Conservation (phyloP, 306 rosid genomes). For the Prunus mira region DNA sequence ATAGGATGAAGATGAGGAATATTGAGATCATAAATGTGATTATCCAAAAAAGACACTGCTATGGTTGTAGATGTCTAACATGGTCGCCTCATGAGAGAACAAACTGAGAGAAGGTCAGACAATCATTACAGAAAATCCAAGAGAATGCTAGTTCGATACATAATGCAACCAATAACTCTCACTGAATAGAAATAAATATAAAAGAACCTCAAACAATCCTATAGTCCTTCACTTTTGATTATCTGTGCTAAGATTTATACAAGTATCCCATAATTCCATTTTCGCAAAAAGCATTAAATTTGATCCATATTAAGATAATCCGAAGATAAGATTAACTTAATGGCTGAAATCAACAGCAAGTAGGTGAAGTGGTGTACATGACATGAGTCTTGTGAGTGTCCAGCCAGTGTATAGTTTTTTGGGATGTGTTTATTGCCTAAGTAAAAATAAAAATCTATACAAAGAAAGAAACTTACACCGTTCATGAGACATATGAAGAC, state of each 20-base stretch:
- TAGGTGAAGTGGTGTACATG: neutral
- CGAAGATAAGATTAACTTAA: neutral
- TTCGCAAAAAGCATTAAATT: neutral
- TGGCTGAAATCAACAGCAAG: neutral
- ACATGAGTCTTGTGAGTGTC: neutral
- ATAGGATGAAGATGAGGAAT: neutral
- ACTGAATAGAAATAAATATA: neutral
- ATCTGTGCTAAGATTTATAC: neutral
- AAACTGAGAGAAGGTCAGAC: neutral
- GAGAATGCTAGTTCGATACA: neutral
- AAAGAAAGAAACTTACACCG: conserved; percentile 55
- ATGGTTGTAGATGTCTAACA: neutral
- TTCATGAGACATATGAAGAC: conserved; percentile 80
- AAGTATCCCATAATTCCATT: neutral
- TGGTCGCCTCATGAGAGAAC: neutral
- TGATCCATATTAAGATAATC: neutral
- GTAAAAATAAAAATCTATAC: neutral
- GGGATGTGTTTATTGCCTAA: neutral
- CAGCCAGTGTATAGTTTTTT: neutral
- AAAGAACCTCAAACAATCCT: neutral
- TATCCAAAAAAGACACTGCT: neutral
- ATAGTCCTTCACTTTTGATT: neutral
- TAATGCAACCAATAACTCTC: neutral
- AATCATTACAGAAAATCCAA: neutral
- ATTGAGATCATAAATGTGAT: neutral